Base-by-base conservation (phyloP, 1,139 yeast species). In the Taphrina confusa region DNA sequence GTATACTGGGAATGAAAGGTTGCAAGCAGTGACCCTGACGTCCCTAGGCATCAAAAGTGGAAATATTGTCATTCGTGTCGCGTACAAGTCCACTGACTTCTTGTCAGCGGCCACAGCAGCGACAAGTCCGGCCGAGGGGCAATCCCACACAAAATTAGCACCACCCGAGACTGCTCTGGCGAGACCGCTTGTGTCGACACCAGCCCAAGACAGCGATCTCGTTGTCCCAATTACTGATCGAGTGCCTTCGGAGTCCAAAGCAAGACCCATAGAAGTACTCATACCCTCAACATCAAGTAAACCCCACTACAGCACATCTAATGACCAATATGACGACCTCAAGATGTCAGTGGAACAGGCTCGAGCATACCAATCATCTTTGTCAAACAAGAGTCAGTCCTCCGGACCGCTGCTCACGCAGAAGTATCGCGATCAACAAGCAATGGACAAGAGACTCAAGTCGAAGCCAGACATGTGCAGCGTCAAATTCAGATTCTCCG, bases 401-500 rank as follows among this genome's bases (percentile, higher is more conserved):
- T 16, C 52, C 9, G 18, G 20, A 4, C 52, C 52, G 9, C 34
- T 47, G 12, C 31, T 47, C 25, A 47, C 52, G 6, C 27, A 47
- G 28, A 47, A 47, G 22, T 33, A 25, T 8, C 39, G 40, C 14
- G 42, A 31, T 47, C 52, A 47, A 14, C 40, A 31, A 33, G 52
- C 52, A 5, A 20, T 47, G 42, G 40, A 47, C 37, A 47, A 33
- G 40, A 31, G 42, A 16, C 40, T 47, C 36, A 31, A 33, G 30
- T 33, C 52, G 28, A 31, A 33, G 42, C 52, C 52, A 6, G 52
- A 47, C 18, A 12, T 20, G 4, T 47, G 52, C 30, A 31, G 28
- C 22, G 36, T 56, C 28, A 56, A 56, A 18, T 56, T 56, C 27
- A 45, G 25, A 31, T 51, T 56, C 9, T 45, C 55, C 4, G 60